Percentiles rank a stretch among this genome's conserved stretches.
Evolutionary conservation across 169 alveolate genomes (phyloP).

Genomic region (Besnoitia besnoiti): DNA sequence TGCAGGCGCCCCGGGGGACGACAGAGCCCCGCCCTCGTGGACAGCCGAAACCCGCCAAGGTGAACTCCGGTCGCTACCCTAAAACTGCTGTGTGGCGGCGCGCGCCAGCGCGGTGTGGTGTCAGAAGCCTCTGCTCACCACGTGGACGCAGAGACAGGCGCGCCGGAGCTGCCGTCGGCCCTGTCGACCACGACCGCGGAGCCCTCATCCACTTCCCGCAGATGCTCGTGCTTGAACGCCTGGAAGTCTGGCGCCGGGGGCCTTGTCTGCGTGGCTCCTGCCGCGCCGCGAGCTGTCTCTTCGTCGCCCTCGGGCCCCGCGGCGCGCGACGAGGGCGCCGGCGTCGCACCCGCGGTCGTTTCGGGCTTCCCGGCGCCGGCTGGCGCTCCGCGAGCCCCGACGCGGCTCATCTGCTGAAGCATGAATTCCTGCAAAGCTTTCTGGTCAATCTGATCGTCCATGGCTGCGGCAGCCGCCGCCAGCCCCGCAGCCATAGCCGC

Average conservation of each 20-base stretch:
- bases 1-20: too few relatives aligned
- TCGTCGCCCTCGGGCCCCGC: background rate
- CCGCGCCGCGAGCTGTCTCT: background rate
- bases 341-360: background rate
- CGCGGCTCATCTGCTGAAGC: constrained; percentile 31
- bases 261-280: background rate
- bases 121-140: constrained; percentile 9
- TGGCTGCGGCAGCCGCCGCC: constrained; percentile 40
- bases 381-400: background rate
- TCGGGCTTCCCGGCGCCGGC: background rate
- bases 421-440: background rate
- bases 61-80: too few relatives aligned
- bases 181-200: constrained; percentile 35
- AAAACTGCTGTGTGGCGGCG: too few relatives aligned
- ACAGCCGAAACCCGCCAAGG: too few relatives aligned
- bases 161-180: constrained; percentile 19
- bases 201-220: constrained; percentile 18
- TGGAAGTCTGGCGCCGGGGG: background rate
- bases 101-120: too few relatives aligned
- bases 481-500: constrained; percentile 19
- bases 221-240: constrained; percentile 24
- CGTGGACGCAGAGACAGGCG: constrained; percentile 30
- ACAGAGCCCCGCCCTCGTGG: too few relatives aligned
- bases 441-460: constrained; percentile 24
- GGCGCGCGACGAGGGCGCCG: background rate